Conservation (phyloP, 768 basidiomycete genomes). For the Boletellus sp. region DNA sequence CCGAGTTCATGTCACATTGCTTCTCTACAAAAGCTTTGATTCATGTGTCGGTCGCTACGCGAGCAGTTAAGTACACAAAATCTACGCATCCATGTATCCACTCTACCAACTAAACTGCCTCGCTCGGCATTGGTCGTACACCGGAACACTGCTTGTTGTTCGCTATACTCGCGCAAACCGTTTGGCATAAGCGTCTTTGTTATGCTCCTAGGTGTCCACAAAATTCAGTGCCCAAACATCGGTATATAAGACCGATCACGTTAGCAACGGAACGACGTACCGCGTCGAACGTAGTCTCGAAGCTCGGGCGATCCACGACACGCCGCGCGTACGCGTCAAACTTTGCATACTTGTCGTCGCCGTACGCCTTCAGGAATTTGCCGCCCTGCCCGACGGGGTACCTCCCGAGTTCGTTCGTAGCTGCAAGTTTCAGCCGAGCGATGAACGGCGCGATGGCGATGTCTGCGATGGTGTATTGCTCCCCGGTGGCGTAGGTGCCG, state of each 20-base stretch:
- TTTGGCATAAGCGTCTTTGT: conserved; percentile 1
- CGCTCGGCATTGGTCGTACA: too few species aligned
- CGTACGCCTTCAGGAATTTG: conserved; percentile 40
- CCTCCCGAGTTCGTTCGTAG: conserved; percentile 50
- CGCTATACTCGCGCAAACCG: conserved; percentile 7
- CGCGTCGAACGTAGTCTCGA: conserved; percentile 50
- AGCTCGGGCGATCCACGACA: conserved; percentile 49
- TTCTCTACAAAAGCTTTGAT: too few species aligned
- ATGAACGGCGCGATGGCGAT: conserved; percentile 59
- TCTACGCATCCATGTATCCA: too few species aligned
- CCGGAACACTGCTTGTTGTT: neutral
- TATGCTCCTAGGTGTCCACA: conserved; percentile 8
- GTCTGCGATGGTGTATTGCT: conserved; percentile 52
- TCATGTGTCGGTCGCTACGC: too few species aligned
- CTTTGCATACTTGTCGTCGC: conserved; percentile 42
- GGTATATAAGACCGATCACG: too few species aligned
- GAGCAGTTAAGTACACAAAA: too few species aligned
- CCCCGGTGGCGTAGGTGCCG: conserved; percentile 37
- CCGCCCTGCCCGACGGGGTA: conserved; percentile 47
- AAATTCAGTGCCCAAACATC: neutral
- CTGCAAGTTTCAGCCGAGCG: conserved; percentile 43
- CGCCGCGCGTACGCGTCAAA: conserved; percentile 47
- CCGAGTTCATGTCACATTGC: too few species aligned
- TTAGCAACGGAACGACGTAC: conserved; percentile 31
- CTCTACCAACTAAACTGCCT: too few species aligned